Base-by-base conservation (phyloP, 1,139 yeast species). In the Taphrina wiesneri region DNA sequence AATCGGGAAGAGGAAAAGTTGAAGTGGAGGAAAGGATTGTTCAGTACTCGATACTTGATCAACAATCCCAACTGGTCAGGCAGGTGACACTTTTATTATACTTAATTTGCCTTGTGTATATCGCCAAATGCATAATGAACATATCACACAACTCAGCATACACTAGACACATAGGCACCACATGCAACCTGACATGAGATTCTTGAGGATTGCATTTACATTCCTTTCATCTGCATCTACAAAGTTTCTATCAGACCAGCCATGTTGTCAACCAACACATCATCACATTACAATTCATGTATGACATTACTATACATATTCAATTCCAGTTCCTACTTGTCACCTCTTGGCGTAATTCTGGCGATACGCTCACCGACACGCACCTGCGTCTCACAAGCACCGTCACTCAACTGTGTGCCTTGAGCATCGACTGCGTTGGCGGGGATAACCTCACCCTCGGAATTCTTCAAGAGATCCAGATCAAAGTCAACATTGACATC, bases 401-500 rank as follows among this genome's bases (percentile, higher is more conserved):
- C 56, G 15, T 15, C 17, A 25, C 39, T 21, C 23, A 49, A 6
- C 26, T 47, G 17, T 11, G 53, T 17, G 5, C 6, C 34, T 47
- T n/a, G 19, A 6, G 32, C 21, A 5, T 47, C 53, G 15, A 19
- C 26, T 21, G 32, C 17, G 43, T n/a, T 30, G 43, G 43, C 41
- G 17, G 43, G 25, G 30, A 30, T 34, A 45, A 34, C 56, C n/a
- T 52, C 3, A 5, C 56, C 56, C 28, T 52, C 56, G 13, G 97
- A 88, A 74, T 91, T 92, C 39, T 81, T 77, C 2, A 83, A 73
- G 45, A 92, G 75, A 75, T 92, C 98, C 0, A 85, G 77, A 75
- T 92, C 99, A 74, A 91, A 88, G 46, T 72, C 73, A 66, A 86
- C 74, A n/a, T 69, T 72, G 9, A 75, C 77, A 7, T 73, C 74